Evolutionary conservation across 2,329 filamentous ascomycete genomes (phyloP).

Genomic region (Exutisphaerella laricina): DNA sequence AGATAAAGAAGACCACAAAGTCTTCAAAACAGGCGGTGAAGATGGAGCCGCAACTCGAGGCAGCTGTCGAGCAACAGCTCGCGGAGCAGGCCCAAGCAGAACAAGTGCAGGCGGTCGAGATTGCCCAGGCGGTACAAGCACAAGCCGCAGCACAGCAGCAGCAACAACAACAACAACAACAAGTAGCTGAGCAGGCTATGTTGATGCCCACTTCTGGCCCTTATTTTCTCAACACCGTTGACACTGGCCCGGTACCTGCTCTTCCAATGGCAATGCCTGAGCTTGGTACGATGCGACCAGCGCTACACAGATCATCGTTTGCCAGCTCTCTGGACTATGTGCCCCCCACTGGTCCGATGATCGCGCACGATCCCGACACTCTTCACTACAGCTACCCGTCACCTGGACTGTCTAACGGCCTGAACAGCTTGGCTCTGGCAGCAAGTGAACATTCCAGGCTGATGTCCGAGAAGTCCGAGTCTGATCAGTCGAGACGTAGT

Average conservation of each 20-base stretch:
- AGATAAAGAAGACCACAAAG: slow-evolving; percentile 40
- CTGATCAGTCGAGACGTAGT: too few species aligned
- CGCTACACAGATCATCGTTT: slow-evolving; percentile 31
- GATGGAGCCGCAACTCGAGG: slow-evolving; percentile 30
- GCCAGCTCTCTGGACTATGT: slow-evolving; percentile 33
- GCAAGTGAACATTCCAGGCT: slow-evolving; percentile 31
- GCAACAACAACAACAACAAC: slow-evolving; percentile 18
- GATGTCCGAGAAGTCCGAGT: slow-evolving; percentile 29
- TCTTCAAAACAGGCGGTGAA: slow-evolving; percentile 29
- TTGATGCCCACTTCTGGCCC: slow-evolving; percentile 29
- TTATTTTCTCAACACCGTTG: slow-evolving; percentile 31
- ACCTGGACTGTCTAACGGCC: slow-evolving; percentile 34
- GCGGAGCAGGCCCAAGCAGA: slow-evolving; percentile 24
- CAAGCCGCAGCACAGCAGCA: slow-evolving; percentile 20
- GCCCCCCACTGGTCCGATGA: slow-evolving; percentile 26
- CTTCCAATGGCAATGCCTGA: slow-evolving; percentile 34
- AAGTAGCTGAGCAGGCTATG: slow-evolving; percentile 23
- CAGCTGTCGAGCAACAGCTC: slow-evolving; percentile 33
- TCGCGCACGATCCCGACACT: slow-evolving; percentile 32
- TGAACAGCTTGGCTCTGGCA: slow-evolving; percentile 36
- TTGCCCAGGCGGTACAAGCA: slow-evolving; percentile 15
- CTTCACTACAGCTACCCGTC: slow-evolving; percentile 35
- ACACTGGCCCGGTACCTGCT: slow-evolving; percentile 32
- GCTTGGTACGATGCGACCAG: slow-evolving; percentile 25
- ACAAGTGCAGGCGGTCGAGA: slow-evolving; percentile 15